Conservation (phyloP, 768 basidiomycete species). For the Suillus subalutaceus region DNA sequence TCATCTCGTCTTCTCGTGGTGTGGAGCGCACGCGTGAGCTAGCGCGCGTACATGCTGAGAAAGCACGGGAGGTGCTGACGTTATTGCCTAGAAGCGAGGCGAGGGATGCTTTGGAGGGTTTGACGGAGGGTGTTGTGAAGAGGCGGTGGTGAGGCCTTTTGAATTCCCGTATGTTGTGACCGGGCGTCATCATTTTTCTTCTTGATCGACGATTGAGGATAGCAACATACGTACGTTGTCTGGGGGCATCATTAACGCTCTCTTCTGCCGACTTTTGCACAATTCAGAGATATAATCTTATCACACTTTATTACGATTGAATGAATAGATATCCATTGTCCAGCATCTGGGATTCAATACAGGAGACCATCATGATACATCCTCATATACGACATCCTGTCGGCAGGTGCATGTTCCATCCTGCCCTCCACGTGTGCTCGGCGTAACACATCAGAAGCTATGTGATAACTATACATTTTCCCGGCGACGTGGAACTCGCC, state of each 20-base stretch:
- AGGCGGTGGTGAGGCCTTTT: conserved; percentile 47
- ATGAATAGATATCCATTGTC: background rate
- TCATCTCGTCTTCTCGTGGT: conserved; percentile 69
- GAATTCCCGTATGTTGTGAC: background rate
- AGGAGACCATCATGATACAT: too few relatives aligned
- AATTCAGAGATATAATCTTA: background rate
- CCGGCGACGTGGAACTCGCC: background rate
- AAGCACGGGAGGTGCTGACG: conserved; percentile 70
- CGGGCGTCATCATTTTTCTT: background rate
- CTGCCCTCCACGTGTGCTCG: background rate
- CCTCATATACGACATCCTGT: background rate
- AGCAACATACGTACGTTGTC: background rate
- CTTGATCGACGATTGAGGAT: background rate
- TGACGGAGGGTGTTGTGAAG: conserved; percentile 70
- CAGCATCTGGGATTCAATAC: too few relatives aligned
- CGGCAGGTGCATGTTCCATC: background rate
- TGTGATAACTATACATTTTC: background rate
- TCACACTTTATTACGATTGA: background rate
- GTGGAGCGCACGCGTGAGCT: conserved; percentile 78
- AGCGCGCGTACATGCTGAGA: conserved; percentile 73
- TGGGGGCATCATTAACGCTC: background rate
- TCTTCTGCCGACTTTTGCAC: background rate
- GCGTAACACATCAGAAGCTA: background rate
- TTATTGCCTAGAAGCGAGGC: conserved; percentile 83
- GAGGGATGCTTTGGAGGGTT: conserved; percentile 68